Percentiles rank a stretch among this genome's conserved stretches.
Conservation (phyloP, 73 alveolate species). For the Paramecium biaurelia region DNA sequence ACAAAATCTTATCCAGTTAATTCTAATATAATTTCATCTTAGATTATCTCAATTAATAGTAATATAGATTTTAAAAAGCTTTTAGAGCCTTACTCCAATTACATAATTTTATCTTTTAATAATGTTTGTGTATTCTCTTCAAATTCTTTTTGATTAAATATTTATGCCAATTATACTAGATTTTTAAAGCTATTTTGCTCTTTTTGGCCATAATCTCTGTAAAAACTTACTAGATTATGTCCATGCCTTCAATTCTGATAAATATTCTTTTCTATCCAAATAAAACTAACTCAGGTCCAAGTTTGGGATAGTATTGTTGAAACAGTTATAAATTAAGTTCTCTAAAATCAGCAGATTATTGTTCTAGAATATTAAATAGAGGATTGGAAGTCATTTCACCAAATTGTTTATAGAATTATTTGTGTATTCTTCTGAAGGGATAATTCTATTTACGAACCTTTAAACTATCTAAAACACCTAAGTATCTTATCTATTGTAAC, state of each 20-base stretch:
- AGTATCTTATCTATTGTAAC: constrained; percentile 86
- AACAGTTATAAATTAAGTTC: neutral
- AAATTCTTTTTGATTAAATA: neutral
- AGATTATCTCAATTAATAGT: neutral
- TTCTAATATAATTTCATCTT: neutral
- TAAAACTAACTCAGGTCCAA: neutral
- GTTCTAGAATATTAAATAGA: constrained; percentile 55
- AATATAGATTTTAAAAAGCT: neutral
- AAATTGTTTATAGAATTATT: constrained; percentile 85
- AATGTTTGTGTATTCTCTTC: neutral
- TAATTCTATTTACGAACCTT: constrained; percentile 90
- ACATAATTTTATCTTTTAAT: neutral
- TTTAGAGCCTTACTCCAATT: neutral
- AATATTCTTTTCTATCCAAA: constrained; percentile 19
- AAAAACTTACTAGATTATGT: neutral
- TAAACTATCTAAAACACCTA: constrained; percentile 96
- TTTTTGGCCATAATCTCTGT: neutral
- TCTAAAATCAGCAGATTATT: constrained; percentile 66
- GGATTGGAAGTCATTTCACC: constrained; percentile 73
- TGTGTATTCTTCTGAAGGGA: constrained; percentile 87
- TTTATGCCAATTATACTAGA: neutral
- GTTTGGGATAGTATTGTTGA: neutral
- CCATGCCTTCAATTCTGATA: constrained; percentile 27
- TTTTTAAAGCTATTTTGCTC: neutral
- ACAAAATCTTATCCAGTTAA: neutral